These are phyloP conservation scores for Lactarius deliciosus DNA, from an alignment of 768 basidiomycete species.

Conservation along the genomic window DNA sequence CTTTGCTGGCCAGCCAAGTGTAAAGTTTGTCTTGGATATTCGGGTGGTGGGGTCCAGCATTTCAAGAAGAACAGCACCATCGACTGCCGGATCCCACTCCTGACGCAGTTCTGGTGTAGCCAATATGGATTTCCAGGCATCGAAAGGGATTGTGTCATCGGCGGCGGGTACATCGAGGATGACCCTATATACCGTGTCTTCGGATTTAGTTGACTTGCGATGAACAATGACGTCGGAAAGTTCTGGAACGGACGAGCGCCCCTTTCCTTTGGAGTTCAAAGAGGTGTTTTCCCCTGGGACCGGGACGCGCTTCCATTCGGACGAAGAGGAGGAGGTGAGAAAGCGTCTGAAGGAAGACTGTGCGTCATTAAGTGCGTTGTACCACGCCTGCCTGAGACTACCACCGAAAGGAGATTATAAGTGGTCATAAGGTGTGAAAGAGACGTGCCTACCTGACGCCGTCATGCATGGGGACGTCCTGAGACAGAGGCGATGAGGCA, in stretches of 20 bases:
- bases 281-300: conserved; percentile 41
- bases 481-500: background rate
- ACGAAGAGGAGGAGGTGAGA: conserved; percentile 63
- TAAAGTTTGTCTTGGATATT: conserved; percentile 87
- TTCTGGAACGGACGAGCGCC: conserved; percentile 55
- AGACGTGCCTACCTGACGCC: conserved; percentile 47
- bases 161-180: conserved; percentile 71
- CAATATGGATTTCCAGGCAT: conserved; percentile 79
- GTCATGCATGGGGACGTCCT: conserved; percentile 39
- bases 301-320: conserved; percentile 81
- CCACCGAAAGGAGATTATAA: background rate
- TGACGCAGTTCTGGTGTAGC: conserved; percentile 84
- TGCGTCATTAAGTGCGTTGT: conserved; percentile 68
- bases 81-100: conserved; percentile 94
- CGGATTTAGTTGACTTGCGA: conserved; percentile 62
- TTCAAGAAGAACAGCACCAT: conserved; percentile 78
- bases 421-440: conserved; percentile 32
- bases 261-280: conserved; percentile 60
- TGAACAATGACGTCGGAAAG: conserved; percentile 75
- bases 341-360: conserved; percentile 77
- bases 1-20: conserved; percentile 96
- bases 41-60: conserved; percentile 83
- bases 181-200: conserved; percentile 79
- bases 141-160: conserved; percentile 59
- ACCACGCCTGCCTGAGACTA: conserved; percentile 86